Percentiles rank a stretch among this genome's conserved stretches.
phyloP scores from a whole-genome alignment of 257 asterid genomes.

The Nicotiana paniculata region DNA sequence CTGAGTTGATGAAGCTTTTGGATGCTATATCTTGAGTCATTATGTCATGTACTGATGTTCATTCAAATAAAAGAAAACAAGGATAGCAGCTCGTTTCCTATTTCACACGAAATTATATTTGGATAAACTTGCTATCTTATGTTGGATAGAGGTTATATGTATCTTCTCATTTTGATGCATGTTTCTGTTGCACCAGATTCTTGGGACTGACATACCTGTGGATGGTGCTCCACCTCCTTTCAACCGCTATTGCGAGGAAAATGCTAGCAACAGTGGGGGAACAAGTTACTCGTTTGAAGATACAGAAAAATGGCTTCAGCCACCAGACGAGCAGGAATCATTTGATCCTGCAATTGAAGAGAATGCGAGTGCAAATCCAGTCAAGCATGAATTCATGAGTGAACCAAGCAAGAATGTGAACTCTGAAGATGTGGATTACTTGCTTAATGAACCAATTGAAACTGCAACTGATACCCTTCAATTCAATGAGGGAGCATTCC shows the following conservation, averaged over 20 bases:
- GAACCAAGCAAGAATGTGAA: constrained; percentile 52
- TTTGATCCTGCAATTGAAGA: constrained; percentile 39
- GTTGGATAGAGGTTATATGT: neutral
- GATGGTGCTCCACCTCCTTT: constrained; percentile 33
- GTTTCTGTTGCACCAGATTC: constrained; percentile 44
- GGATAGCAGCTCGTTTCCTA: neutral
- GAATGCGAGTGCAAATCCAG: constrained; percentile 31
- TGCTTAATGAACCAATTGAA: constrained; percentile 55
- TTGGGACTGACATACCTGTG: constrained; percentile 41
- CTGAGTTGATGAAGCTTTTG: neutral
- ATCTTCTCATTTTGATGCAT: neutral
- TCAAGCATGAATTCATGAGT: constrained; percentile 68
- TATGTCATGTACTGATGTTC: neutral
- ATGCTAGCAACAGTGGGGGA: constrained; percentile 36
- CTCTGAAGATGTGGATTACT: constrained; percentile 43
- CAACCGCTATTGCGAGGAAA: constrained; percentile 9
- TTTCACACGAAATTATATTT: neutral
- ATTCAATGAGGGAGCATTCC: constrained; percentile 53
- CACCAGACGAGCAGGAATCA: constrained; percentile 31
- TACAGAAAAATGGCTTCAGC: constrained; percentile 16
- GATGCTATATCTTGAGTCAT: neutral
- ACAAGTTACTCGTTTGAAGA: constrained; percentile 22
- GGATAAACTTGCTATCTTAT: neutral
- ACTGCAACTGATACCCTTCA: constrained; percentile 39
- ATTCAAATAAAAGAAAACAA: neutral